phyloP scores from a whole-genome alignment of 108 stramenopile genomes.

The Stephanodiscus triporus region DNA sequence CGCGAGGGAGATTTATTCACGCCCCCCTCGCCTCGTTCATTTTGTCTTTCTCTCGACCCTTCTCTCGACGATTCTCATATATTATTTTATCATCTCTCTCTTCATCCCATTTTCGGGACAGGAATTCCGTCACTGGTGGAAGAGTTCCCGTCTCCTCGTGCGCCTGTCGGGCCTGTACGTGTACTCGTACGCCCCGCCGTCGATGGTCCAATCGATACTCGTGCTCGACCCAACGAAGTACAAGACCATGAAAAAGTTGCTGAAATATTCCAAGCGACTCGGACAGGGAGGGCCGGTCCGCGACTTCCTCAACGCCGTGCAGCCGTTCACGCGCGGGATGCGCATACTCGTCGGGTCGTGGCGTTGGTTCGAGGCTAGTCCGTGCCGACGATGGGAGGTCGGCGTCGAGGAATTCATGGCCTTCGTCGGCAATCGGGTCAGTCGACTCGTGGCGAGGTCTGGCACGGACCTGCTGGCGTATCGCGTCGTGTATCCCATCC shows the following conservation, averaged over 20 bases:
- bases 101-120: background rate
- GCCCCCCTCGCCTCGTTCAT: background rate
- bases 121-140: slow-evolving; percentile 68
- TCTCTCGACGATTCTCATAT: background rate
- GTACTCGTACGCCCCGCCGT: slow-evolving; percentile 29
- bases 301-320: slow-evolving; percentile 58
- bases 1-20: no score
- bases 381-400: slow-evolving; percentile 62
- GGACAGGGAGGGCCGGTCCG: slow-evolving; percentile 51
- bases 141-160: slow-evolving; percentile 74
- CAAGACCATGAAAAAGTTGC: slow-evolving; percentile 37
- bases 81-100: no score
- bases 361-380: slow-evolving; percentile 65
- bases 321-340: slow-evolving; percentile 62
- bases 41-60: background rate
- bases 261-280: slow-evolving; percentile 38
- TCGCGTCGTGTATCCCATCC: slow-evolving; percentile 55
- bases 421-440: slow-evolving; percentile 75
- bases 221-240: slow-evolving; percentile 37
- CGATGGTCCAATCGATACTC: slow-evolving; percentile 51
- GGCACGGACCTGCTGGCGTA: slow-evolving; percentile 44
- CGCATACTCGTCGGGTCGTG: slow-evolving; percentile 48
- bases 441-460: slow-evolving; percentile 54
- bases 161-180: slow-evolving; percentile 60
- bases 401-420: slow-evolving; percentile 64